Percentiles rank a stretch among this genome's conserved stretches.
phyloP scores from a whole-genome alignment of 1,284 basidiomycete species.

The Schizophyllum amplum region DNA sequence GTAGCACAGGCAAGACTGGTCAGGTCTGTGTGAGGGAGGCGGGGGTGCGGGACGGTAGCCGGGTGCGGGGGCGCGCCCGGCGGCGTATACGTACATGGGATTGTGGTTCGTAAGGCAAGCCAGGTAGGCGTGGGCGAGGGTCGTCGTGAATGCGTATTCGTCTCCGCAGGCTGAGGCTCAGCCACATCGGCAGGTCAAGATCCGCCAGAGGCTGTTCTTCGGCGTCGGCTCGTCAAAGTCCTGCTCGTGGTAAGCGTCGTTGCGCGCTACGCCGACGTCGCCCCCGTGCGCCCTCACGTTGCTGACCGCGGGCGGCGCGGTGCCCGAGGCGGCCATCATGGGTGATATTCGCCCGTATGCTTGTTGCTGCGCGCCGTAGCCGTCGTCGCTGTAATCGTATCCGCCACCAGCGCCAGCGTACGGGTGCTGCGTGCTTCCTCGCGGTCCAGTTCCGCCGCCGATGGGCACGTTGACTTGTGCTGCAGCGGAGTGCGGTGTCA shows the following conservation, averaged over 20 bases:
- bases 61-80: not conserved
- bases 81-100: not conserved
- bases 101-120: not conserved
- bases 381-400: slow-evolving; percentile 36
- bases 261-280: slow-evolving; percentile 55
- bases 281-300: slow-evolving; percentile 61
- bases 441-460: slow-evolving; percentile 29
- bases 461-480: slow-evolving; percentile 68
- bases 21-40: no score
- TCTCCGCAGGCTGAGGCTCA: no score
- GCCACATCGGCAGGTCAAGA: slow-evolving; percentile 73
- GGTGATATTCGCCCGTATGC: slow-evolving; percentile 65
- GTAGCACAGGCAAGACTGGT: no score
- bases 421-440: slow-evolving; percentile 46
- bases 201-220: slow-evolving; percentile 51
- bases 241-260: slow-evolving; percentile 44
- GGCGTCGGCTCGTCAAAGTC: slow-evolving; percentile 44
- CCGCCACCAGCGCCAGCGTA: slow-evolving; percentile 53
- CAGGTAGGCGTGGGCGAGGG: not conserved
- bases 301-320: slow-evolving; percentile 63
- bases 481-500: slow-evolving; percentile 60
- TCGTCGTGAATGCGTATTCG: not conserved
- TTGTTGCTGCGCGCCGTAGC: slow-evolving; percentile 38
- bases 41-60: not conserved
- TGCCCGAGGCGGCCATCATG: slow-evolving; percentile 61